Conservation (phyloP, 768 basidiomycete genomes). For the Fibroporia radiculosa region DNA sequence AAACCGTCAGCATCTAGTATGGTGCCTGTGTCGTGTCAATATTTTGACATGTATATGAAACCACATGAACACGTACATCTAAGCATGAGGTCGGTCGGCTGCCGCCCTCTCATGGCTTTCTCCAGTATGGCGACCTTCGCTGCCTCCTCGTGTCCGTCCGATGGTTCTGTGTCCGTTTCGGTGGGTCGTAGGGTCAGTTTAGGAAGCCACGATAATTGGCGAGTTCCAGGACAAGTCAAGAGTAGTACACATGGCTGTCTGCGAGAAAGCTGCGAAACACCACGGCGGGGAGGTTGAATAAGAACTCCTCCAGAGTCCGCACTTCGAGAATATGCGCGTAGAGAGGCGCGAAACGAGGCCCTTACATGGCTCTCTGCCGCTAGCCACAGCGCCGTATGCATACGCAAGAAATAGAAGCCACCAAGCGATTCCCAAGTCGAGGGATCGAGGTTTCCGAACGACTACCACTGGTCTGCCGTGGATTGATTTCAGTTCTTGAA, state of each 20-base stretch:
- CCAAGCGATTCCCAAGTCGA: too few species aligned
- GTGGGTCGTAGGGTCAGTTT: slow-evolving; percentile 15
- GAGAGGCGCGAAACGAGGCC: background rate
- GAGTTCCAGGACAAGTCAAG: slow-evolving; percentile 1
- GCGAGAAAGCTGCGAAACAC: background rate
- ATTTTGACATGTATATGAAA: slow-evolving; percentile 6
- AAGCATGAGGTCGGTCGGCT: slow-evolving; percentile 84
- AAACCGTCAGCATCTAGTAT: slow-evolving; percentile 78
- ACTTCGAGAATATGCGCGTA: background rate
- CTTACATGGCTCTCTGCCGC: slow-evolving; percentile 14
- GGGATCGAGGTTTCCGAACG: too few species aligned
- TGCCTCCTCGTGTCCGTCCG: slow-evolving; percentile 52
- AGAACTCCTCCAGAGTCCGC: background rate
- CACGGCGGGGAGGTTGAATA: background rate
- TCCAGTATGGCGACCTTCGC: slow-evolving; percentile 71
- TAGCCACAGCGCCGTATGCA: slow-evolving; percentile 9
- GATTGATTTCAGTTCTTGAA: too few species aligned
- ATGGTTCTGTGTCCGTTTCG: slow-evolving; percentile 12
- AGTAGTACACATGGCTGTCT: background rate
- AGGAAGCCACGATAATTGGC: slow-evolving; percentile 23
- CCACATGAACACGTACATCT: slow-evolving; percentile 57
- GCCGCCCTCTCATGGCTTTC: slow-evolving; percentile 79
- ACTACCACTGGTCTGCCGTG: too few species aligned
- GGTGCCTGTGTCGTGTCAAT: slow-evolving; percentile 50
- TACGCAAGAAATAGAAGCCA: slow-evolving; percentile 8